Percentiles rank a stretch among this genome's conserved stretches.
Evolutionary conservation across 2,329 filamentous ascomycete species (phyloP).

Genomic region (Alternaria sp.): DNA sequence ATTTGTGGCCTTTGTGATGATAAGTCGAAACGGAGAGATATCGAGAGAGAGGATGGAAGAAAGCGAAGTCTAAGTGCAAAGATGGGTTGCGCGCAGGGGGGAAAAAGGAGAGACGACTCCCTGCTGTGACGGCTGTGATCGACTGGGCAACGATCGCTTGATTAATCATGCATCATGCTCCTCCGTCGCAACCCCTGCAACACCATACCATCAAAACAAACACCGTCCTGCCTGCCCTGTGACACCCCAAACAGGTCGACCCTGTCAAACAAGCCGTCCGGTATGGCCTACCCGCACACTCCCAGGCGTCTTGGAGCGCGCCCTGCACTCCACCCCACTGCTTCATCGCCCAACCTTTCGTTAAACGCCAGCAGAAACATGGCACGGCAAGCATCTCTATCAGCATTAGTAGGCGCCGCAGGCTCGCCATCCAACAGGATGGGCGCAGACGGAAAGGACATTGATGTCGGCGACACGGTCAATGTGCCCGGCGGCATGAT

Average conservation of each 20-base stretch:
- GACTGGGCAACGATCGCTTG: constrained; percentile 20
- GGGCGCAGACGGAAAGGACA: constrained; percentile 59
- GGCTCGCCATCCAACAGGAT: constrained; percentile 53
- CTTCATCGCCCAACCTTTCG: constrained; percentile 55
- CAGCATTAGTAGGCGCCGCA: constrained; percentile 68
- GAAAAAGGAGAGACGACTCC: constrained; percentile 6
- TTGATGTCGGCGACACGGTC: constrained; percentile 82
- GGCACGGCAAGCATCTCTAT: constrained; percentile 75
- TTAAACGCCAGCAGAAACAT: constrained; percentile 58
- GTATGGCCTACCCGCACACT: constrained; percentile 54
- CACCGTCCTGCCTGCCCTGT: constrained; percentile 23
- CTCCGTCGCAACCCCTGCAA: constrained; percentile 16
- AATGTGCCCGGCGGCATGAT: constrained; percentile 94
- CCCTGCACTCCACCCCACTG: constrained; percentile 53
- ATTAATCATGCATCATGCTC: constrained; percentile 12
- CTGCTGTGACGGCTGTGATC: constrained; percentile 4
- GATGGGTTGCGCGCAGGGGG: not conserved
- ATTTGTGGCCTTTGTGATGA: not conserved
- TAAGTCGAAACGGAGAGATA: not conserved
- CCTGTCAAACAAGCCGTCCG: constrained; percentile 23
- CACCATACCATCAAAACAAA: constrained; percentile 25
- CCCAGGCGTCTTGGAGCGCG: constrained; percentile 52
- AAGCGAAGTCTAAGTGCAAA: not conserved
- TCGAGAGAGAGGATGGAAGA: not conserved
- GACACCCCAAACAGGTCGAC: constrained; percentile 22